Conservation (phyloP, 2,329 filamentous ascomycete species). For the Xylariaceae sp. region DNA sequence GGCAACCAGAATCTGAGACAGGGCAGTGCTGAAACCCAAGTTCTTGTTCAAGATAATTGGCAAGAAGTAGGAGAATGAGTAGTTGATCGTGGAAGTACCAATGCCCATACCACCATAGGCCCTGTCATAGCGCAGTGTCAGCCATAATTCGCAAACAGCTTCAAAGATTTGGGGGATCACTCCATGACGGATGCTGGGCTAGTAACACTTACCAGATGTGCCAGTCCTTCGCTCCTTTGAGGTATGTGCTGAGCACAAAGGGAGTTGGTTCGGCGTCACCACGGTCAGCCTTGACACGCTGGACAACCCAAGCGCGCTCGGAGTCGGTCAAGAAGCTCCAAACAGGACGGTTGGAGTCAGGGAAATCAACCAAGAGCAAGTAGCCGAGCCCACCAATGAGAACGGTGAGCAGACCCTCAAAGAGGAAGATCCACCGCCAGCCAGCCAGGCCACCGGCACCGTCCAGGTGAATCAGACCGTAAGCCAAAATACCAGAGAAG, state of each 20-base stretch:
- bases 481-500: conserved; percentile 66
- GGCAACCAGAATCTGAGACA: conserved; percentile 67
- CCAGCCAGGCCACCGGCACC: conserved; percentile 52
- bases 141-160: conserved; percentile 6
- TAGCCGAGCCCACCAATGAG: conserved; percentile 36
- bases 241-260: conserved; percentile 37
- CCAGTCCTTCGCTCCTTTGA: conserved; percentile 34
- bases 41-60: conserved; percentile 66
- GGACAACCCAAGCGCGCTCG: conserved; percentile 37
- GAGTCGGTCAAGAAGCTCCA: conserved; percentile 38
- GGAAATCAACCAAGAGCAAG: conserved; percentile 47
- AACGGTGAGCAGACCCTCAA: conserved; percentile 52
- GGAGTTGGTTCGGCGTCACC: conserved; percentile 45
- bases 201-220: conserved; percentile 38
- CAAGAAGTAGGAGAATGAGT: conserved; percentile 75
- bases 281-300: conserved; percentile 42
- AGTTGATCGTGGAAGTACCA: conserved; percentile 67
- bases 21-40: conserved; percentile 61
- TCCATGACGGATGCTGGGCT: no score
- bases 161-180: no score
- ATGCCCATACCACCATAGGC: conserved; percentile 58
- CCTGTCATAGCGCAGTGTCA: conserved; percentile 38
- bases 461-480: conserved; percentile 63
- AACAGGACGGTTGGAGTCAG: conserved; percentile 38
- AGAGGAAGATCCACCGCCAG: conserved; percentile 67